phyloP scores from a whole-genome alignment of 495 filamentous ascomycete species.

The Aspergillus coremiiformis region DNA sequence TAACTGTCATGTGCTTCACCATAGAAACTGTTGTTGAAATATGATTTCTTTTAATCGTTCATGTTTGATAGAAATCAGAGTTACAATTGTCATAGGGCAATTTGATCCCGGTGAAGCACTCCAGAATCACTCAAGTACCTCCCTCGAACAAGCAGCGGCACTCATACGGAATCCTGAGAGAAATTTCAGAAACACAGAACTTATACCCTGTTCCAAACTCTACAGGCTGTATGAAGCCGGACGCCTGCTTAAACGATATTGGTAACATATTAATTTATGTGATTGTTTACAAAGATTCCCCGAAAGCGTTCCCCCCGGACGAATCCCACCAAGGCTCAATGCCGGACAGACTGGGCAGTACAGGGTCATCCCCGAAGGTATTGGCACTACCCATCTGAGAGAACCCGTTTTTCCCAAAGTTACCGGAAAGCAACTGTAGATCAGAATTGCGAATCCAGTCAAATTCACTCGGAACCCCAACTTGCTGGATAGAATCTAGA shows the following conservation, averaged over 20 bases:
- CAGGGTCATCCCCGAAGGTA: slow-evolving; percentile 20
- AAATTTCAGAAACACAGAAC: too few relatives aligned
- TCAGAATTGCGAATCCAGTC: slow-evolving; percentile 32
- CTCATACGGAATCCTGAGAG: too few relatives aligned
- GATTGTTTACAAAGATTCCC: slow-evolving; percentile 12
- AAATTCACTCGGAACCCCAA: slow-evolving; percentile 18
- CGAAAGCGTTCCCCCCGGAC: slow-evolving; percentile 16
- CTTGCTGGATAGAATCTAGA: slow-evolving; percentile 7
- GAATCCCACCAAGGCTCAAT: slow-evolving; percentile 39
- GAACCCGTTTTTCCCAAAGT: slow-evolving; percentile 12
- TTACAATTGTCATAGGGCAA: too few relatives aligned
- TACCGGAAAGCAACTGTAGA: slow-evolving; percentile 26
- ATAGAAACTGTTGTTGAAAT: not conserved
- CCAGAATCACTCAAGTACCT: too few relatives aligned
- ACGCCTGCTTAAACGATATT: too few relatives aligned
- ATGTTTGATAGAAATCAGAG: not conserved
- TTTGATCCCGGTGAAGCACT: too few relatives aligned
- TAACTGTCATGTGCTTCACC: not conserved
- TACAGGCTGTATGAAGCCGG: too few relatives aligned
- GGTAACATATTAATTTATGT: not conserved
- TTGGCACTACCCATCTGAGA: slow-evolving; percentile 6
- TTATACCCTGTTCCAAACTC: too few relatives aligned
- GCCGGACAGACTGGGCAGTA: slow-evolving; percentile 30
- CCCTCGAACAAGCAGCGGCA: too few relatives aligned
- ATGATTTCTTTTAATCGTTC: not conserved